Evolutionary conservation across 2,329 filamentous ascomycete species (phyloP).

Genomic region (Colletotrichum orbiculare): DNA sequence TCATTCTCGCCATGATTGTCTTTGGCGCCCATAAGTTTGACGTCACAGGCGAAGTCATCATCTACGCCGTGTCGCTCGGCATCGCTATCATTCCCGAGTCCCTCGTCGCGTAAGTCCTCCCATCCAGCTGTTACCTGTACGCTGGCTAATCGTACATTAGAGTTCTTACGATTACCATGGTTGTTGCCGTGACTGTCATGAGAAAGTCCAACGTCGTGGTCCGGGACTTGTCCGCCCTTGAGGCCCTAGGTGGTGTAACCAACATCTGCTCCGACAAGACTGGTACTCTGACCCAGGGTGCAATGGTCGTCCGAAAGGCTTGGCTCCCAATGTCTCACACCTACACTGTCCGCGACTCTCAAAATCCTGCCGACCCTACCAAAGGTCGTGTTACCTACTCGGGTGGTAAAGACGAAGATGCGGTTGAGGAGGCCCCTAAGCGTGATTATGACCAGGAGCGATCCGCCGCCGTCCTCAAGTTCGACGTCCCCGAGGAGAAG

Average conservation of each 20-base stretch:
- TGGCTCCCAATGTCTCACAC: constrained; percentile 70
- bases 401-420: constrained; percentile 46
- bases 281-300: constrained; percentile 74
- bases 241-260: constrained; percentile 77
- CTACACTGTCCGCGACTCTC: constrained; percentile 71
- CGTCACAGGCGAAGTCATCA: constrained; percentile 63
- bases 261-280: constrained; percentile 82
- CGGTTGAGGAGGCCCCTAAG: constrained; percentile 50
- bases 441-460: constrained; percentile 70
- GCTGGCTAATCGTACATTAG: constrained; percentile 40
- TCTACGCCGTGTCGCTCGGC: constrained; percentile 68
- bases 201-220: constrained; percentile 73
- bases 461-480: constrained; percentile 69
- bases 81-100: constrained; percentile 74
- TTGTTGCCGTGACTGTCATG: constrained; percentile 73
- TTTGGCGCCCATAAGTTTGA: constrained; percentile 67
- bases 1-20: constrained; percentile 67
- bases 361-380: constrained; percentile 70
- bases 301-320: constrained; percentile 76
- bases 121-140: too few species aligned
- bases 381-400: constrained; percentile 64
- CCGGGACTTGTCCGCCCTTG: constrained; percentile 73
- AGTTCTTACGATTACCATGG: constrained; percentile 77
- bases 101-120: constrained; percentile 65
- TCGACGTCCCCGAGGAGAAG: constrained; percentile 71